Base-by-base conservation (phyloP, 768 basidiomycete genomes). In the Chalciporus pseudorubinellus region DNA sequence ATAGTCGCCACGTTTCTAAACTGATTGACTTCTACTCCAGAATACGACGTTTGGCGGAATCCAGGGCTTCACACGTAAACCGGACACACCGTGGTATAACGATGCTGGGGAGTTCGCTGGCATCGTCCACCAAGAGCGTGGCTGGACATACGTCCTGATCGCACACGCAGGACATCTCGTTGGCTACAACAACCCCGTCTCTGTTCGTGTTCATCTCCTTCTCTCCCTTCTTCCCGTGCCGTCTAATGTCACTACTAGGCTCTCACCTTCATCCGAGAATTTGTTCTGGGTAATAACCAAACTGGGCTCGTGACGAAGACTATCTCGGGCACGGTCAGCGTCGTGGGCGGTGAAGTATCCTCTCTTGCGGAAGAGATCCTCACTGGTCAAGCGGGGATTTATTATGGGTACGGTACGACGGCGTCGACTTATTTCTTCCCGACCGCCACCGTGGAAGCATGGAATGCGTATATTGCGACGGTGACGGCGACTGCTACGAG, bases 11-110 rank as follows among this genome's bases (percentile, higher is more conserved):
- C 2, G 1, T 43, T 16, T 48, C 53, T 48, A n/a, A 58, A 6
- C 9, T 9, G 6, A 36, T 46, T 26, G 11, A n/a, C 22, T 19
- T 24, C 1, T 33, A 2, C 11, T 49, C 0, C 52, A 87, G 83
- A 90, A 90, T 60, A 87, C 85, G n/a, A 89, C 87, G 1, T 90
- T 89, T 60, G 85, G 86, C 22, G 86, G 86, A 8, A 82, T 83
- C 36, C 84, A 84, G 67, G 87, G 87, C 2, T 90, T 90, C 64
- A 81, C 84, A 0, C 73, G 80, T 39, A 78, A 74, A 50, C 87
- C 87, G 3, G 75, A 80, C 0, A 89, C 87, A 1, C 78, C 81
- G 0, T 89, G 85, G 85, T 70, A 67, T 46, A 79, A 82, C 50
- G 82, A 85, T 44, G 59, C 63, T 0, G 79, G 80, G 13, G 68